A percentile compares a stretch with the other conserved stretches of the same genome.
These are phyloP conservation scores for Hypoxylon sp. DNA, from an alignment of 2,329 filamentous ascomycete species.

Conservation along the genomic window DNA sequence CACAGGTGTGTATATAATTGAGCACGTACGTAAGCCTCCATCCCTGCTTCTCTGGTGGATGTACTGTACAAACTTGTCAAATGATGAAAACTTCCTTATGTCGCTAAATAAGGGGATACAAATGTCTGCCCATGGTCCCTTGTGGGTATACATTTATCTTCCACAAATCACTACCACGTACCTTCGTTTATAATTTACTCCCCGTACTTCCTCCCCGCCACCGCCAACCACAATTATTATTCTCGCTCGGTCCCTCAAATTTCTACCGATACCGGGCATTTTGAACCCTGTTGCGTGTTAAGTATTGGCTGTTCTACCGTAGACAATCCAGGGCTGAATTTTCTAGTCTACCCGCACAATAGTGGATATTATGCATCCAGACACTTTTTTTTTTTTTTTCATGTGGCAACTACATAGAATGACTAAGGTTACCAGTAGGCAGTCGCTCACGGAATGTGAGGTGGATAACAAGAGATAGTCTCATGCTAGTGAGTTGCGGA, in stretches of 20 bases:
- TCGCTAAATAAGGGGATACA: neutral
- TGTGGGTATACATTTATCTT: neutral
- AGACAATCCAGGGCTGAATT: neutral
- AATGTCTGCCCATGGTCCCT: neutral
- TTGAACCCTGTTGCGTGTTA: neutral
- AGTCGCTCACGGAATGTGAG: neutral
- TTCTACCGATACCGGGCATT: constrained; percentile 2
- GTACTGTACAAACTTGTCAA: neutral
- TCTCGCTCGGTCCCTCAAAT: neutral
- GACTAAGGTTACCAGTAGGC: constrained; percentile 8
- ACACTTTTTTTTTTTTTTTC: neutral
- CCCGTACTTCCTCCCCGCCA: neutral
- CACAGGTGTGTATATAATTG: neutral
- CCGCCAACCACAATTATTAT: neutral
- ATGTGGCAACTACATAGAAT: constrained; percentile 1
- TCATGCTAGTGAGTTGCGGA: constrained; percentile 10
- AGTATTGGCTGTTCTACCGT: neutral
- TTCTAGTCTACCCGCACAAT: constrained; percentile 1
- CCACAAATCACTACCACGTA: neutral
- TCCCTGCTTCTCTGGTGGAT: neutral
- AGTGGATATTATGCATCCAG: constrained; percentile 4
- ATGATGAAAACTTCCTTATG: neutral
- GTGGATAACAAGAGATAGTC: constrained; percentile 8
- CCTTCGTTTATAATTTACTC: neutral
- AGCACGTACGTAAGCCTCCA: neutral